Base-by-base conservation (phyloP, 2,329 filamentous ascomycete genomes). In the Pseudogymnoascus sp. region DNA sequence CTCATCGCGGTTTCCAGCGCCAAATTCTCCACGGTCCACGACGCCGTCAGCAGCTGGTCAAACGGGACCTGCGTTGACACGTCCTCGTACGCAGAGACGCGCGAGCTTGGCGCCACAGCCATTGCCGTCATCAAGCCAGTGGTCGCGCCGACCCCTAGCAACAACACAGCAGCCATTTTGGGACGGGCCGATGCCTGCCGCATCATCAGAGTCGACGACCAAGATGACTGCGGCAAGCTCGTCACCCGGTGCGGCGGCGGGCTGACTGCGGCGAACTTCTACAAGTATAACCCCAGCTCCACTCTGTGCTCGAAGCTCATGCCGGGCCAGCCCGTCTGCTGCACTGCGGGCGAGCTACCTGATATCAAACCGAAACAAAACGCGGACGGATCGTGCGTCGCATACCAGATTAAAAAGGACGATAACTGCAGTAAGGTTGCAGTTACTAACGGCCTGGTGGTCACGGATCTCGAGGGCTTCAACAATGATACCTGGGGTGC, bases 281-380 rank as follows among this genome's bases (percentile, higher is more conserved):
- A 64, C 1, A 67, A 68, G 59, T 71, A 71, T 60, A 72, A 75
- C 64, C 64, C 67, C 4, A 62, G 7, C 25, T 7, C 62, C 0
- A 62, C 63, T 18, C 67, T 76, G 1, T 79, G 76, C 62, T 23
- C 21, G 21, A 71, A 65, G 0, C 69, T 81, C 0, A 62, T 62
- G 5, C 67, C 70, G 4, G 45, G 28, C 21, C 12, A 31, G 11
- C 9, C 6, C 12, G 8, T 12, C 45, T 52, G 45, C 45, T 52
- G 45, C 45, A 25, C 45, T 5, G 8, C 45, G 21, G 45, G 45
- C 12, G 5, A 6, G 18, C 11, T 52, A 4, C 45, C 45, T 6
- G 45, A 52, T 8, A 12, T 23, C 16, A 52, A 40, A 21, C 35
- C 59, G 25, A 52, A 14, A 5, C n/a, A 28, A 7, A 28, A 28